Evolutionary conservation across 257 asterid genomes (phyloP).

Genomic region (Lycium ferocissimum): DNA sequence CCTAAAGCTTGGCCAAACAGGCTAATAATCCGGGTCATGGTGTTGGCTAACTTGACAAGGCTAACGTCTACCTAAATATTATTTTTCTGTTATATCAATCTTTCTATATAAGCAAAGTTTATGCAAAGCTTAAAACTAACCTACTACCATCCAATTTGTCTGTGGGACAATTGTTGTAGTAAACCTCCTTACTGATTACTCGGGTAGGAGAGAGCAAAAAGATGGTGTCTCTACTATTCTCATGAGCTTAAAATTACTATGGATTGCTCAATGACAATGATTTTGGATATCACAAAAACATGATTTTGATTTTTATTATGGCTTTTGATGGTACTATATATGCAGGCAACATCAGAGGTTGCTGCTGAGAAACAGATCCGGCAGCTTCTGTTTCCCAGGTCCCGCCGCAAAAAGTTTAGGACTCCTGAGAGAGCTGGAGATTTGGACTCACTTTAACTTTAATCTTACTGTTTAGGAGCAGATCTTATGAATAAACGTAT

Average conservation of each 20-base stretch:
- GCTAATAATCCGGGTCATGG: neutral
- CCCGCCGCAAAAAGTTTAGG: conserved; percentile 60
- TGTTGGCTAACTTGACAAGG: neutral
- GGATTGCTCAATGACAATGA: too few relatives aligned
- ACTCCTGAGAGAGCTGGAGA: conserved; percentile 46
- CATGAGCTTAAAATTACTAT: too few relatives aligned
- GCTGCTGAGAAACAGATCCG: conserved; percentile 84
- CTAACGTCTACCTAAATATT: neutral
- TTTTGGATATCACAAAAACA: neutral
- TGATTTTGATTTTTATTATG: neutral
- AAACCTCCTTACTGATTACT: too few relatives aligned
- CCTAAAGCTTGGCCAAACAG: too few relatives aligned
- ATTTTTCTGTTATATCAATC: too few relatives aligned
- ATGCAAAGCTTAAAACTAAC: too few relatives aligned
- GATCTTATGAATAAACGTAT: conserved; percentile 1
- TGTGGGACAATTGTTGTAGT: too few relatives aligned
- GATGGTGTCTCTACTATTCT: too few relatives aligned
- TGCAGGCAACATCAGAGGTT: conserved; percentile 67
- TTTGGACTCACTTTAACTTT: conserved; percentile 44
- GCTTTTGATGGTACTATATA: neutral
- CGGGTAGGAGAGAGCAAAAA: too few relatives aligned
- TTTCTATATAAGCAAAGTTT: too few relatives aligned
- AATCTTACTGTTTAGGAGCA: conserved; percentile 12
- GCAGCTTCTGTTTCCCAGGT: conserved; percentile 73
- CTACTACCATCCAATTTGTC: too few relatives aligned